phyloP scores from a whole-genome alignment of 306 rosid species.

The Vigna nakashimae region DNA sequence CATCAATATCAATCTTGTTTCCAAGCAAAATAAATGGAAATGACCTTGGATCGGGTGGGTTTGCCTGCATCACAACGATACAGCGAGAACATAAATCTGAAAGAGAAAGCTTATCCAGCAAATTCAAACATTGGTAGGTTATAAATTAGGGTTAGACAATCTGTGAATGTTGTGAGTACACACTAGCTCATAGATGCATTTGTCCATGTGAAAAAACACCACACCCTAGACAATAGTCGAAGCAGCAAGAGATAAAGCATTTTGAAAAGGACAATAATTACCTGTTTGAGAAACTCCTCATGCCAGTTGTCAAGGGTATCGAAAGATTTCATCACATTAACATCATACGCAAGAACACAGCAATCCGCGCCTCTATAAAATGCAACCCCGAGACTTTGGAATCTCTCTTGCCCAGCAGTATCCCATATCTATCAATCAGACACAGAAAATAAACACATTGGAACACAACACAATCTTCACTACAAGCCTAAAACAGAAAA shows the following conservation, averaged over 20 bases:
- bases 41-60: slow-evolving; percentile 70
- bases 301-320: slow-evolving; percentile 96
- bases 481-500: slow-evolving; percentile 1
- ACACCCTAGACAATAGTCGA: background rate
- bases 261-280: slow-evolving; percentile 30
- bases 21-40: slow-evolving; percentile 96
- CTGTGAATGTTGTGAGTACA: background rate
- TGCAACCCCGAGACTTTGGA: slow-evolving; percentile 95
- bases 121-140: slow-evolving; percentile 13
- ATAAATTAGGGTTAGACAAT: slow-evolving; percentile 28
- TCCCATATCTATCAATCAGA: slow-evolving; percentile 83
- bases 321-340: slow-evolving; percentile 88
- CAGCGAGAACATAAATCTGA: slow-evolving; percentile 31
- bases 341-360: slow-evolving; percentile 92
- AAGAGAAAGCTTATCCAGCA: slow-evolving; percentile 17
- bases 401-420: slow-evolving; percentile 97
- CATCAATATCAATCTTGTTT: slow-evolving; percentile 96
- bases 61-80: slow-evolving; percentile 62
- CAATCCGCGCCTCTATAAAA: slow-evolving; percentile 97
- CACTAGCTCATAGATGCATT: background rate
- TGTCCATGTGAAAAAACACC: background rate
- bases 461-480: slow-evolving; percentile 8
- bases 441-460: background rate
- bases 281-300: slow-evolving; percentile 98
- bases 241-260: slow-evolving; percentile 15